A percentile compares a stretch with the other conserved stretches of the same genome.
phyloP scores from a whole-genome alignment of 148 eudicot species.

The Chenopodium quinoa region DNA sequence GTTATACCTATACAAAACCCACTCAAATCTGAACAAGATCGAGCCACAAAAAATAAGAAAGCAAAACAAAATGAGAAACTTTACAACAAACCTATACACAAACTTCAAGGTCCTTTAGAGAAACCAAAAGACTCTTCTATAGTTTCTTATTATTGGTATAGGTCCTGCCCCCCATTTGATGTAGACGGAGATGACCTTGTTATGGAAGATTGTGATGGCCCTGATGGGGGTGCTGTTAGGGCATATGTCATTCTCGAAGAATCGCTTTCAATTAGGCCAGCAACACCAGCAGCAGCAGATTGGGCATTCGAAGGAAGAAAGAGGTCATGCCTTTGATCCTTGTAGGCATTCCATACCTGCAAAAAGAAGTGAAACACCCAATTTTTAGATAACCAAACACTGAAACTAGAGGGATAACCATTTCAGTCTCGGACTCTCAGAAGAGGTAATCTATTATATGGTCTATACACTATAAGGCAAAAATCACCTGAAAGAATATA shows the following conservation, averaged over 20 bases:
- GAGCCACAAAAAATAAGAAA: not conserved
- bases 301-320: conserved; percentile 99
- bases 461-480: not conserved
- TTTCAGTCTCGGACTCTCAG: not conserved
- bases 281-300: conserved; percentile 91
- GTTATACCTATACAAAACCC: conserved; percentile 22
- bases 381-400: not conserved
- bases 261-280: conserved; percentile 87
- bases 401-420: not conserved
- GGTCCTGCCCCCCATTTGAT: conserved; percentile 51
- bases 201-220: conserved; percentile 35
- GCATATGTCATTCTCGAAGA: conserved; percentile 78
- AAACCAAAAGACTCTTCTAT: not conserved
- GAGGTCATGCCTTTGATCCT: conserved; percentile 93
- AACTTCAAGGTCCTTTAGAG: not conserved
- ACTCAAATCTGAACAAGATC: conserved; percentile 8
- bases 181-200: conserved; percentile 39
- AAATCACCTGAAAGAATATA: too few species aligned
- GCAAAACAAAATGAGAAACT: conserved; percentile 1
- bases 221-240: conserved; percentile 64
- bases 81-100: conserved; percentile 32
- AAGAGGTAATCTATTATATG: not conserved
- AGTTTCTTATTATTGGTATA: conserved; percentile 22
- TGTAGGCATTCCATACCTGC: conserved; percentile 97
- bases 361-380: conserved; percentile 7